phyloP scores from a whole-genome alignment of 208 protist species.

The Wallacemonas sp. region DNA sequence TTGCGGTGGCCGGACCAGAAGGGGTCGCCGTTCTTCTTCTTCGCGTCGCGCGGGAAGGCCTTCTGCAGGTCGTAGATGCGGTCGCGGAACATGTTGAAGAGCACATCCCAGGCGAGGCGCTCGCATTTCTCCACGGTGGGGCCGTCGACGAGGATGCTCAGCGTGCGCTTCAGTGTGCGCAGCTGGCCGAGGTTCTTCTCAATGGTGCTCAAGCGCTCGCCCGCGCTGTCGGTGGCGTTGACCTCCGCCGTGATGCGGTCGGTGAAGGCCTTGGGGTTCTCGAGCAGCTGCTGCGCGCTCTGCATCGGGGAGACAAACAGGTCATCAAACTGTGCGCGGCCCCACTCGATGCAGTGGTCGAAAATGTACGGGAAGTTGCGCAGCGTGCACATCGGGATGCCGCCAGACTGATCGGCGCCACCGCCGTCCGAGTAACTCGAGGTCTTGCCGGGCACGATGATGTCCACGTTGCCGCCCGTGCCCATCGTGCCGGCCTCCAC shows the following conservation, averaged over 20 bases:
- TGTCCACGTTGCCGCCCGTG: conserved; percentile 98
- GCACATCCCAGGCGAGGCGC: conserved; percentile 92
- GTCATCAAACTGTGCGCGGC: conserved; percentile 92
- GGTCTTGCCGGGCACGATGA: conserved; percentile 97
- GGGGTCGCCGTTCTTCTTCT: conserved; percentile 90
- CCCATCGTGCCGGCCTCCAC: conserved; percentile 99
- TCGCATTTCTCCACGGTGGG: conserved; percentile 94
- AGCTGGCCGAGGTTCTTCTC: conserved; percentile 76
- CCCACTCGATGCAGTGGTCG: conserved; percentile 98
- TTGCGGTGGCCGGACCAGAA: conserved; percentile 94
- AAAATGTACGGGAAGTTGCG: conserved; percentile 99
- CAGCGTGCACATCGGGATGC: conserved; percentile 99
- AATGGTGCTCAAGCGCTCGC: conserved; percentile 75
- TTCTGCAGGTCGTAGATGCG: conserved; percentile 97
- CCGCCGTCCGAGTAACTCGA: conserved; percentile 97
- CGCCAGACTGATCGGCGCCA: conserved; percentile 96
- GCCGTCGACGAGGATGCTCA: conserved; percentile 52
- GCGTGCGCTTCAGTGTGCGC: conserved; percentile 47
- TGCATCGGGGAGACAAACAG: conserved; percentile 90
- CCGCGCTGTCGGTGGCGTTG: conserved; percentile 51
- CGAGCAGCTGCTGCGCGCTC: conserved; percentile 78
- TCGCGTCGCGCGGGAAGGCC: conserved; percentile 96
- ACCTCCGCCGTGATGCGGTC: conserved; percentile 71
- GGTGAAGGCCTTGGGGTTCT: conserved; percentile 71
- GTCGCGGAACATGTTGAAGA: conserved; percentile 97